These are phyloP conservation scores for Conringia planisiliqua DNA, from an alignment of 345 rosid genomes.

Conservation along the genomic window DNA sequence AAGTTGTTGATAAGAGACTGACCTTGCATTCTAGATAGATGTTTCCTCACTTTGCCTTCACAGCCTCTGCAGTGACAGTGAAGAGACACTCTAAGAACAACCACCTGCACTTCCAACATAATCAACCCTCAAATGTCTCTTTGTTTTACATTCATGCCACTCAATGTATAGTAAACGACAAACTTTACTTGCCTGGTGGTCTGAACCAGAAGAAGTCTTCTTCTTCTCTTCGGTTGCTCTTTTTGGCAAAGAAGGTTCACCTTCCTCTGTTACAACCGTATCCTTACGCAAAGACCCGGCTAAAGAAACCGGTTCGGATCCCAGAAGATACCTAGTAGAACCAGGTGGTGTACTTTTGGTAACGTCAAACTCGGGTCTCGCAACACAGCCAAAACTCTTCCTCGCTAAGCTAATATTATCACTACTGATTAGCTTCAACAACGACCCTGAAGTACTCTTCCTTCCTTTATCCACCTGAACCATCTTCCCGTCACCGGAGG, in stretches of 20 bases:
- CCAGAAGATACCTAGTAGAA: conserved; percentile 64
- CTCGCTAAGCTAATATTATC: conserved; percentile 22
- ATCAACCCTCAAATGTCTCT: background rate
- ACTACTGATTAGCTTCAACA: conserved; percentile 13
- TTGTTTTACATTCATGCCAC: conserved; percentile 23
- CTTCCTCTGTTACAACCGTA: conserved; percentile 27
- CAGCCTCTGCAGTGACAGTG: conserved; percentile 82
- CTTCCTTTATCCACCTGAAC: conserved; percentile 9
- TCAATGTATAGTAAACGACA: conserved; percentile 10
- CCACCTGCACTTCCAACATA: conserved; percentile 47
- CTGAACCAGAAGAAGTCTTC: conserved; percentile 19
- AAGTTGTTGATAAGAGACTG: background rate
- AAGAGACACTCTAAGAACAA: conserved; percentile 79
- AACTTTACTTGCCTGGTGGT: conserved; percentile 31
- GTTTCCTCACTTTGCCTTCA: conserved; percentile 82
- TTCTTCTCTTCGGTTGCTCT: conserved; percentile 10
- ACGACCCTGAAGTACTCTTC: conserved; percentile 12
- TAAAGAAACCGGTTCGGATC: conserved; percentile 37
- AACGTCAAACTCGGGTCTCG: conserved; percentile 26
- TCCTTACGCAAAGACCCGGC: conserved; percentile 46
- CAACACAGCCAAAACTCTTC: conserved; percentile 40
- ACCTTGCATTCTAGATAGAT: conserved; percentile 95
- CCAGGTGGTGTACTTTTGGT: conserved; percentile 51
- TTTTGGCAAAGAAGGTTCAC: conserved; percentile 10
- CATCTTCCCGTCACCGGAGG: conserved; percentile 1